Conservation (phyloP, 1,284 basidiomycete genomes). For the Meripilus lineatus region DNA sequence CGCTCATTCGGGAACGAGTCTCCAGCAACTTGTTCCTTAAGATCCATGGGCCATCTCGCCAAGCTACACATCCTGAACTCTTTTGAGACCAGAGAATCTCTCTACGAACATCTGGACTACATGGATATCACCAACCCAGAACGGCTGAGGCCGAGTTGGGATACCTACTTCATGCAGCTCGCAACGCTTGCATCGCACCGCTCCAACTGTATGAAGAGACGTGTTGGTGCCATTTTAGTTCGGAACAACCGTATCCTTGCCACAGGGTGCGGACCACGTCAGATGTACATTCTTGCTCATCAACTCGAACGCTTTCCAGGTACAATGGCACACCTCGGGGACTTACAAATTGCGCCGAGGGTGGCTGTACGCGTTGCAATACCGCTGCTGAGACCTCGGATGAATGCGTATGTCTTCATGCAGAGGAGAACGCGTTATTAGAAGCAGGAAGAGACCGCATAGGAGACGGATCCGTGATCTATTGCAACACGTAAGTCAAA, state of each 20-base stretch:
- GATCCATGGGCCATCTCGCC: slow-evolving; percentile 42
- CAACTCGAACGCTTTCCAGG: slow-evolving; percentile 29
- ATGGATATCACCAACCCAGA: slow-evolving; percentile 70
- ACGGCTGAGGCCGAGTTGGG: slow-evolving; percentile 85
- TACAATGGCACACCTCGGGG: slow-evolving; percentile 98
- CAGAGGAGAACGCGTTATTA: slow-evolving; percentile 96
- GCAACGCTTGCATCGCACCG: slow-evolving; percentile 83
- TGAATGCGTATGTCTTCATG: slow-evolving; percentile 94
- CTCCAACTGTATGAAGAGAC: slow-evolving; percentile 97
- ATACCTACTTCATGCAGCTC: slow-evolving; percentile 94
- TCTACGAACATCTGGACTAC: slow-evolving; percentile 62
- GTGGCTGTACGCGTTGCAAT: slow-evolving; percentile 84
- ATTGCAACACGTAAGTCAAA: slow-evolving; percentile 79
- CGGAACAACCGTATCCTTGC: slow-evolving; percentile 84
- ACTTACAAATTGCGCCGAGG: slow-evolving; percentile 83
- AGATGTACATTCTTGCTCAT: not conserved
- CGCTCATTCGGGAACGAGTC: not conserved
- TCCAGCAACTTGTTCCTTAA: slow-evolving; percentile 25
- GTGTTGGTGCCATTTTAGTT: slow-evolving; percentile 91
- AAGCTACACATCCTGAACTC: slow-evolving; percentile 73
- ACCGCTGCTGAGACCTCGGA: slow-evolving; percentile 54
- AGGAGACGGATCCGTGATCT: slow-evolving; percentile 80
- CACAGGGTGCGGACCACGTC: slow-evolving; percentile 60
- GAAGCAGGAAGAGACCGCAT: slow-evolving; percentile 88
- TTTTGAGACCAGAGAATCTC: slow-evolving; percentile 47